Base-by-base conservation (phyloP, 129 eudicot genomes). In the Mikania micrantha region DNA sequence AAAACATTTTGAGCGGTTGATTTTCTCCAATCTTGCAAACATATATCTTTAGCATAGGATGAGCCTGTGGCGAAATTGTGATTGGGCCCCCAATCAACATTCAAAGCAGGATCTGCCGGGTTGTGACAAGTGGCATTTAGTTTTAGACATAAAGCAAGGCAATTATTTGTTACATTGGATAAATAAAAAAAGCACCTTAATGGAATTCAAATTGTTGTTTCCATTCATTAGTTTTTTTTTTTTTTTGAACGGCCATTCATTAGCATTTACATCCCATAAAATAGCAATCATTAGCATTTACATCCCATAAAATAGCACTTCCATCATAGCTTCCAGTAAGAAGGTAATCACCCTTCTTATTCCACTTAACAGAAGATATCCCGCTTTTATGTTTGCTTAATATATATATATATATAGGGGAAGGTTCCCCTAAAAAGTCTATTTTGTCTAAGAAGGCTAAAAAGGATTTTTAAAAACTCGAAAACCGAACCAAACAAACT, bases 1-100 rank as follows among this genome's bases (percentile, higher is more conserved):
- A 62, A 41, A 87, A 79, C 1, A 48, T 47, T 79, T 74, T 87
- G 24, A 87, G 8, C 1, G 90, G 90, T 5, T 31, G 40, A 11
- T 12, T 45, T 52, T 64, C 78, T 11, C 90, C 84, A 36, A 87
- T 50, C 53, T 79, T 79, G 79, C 83, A 79, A 34, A 87, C 85
- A 73, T 81, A 63, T 17, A 87, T 81, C 85, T n/a, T 48, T 62
- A 9, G 44, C 29, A 69, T 87, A 83, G 28, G 78, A 61, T 13
- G 95, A 81, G 68, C 91, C 57, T 16, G 83, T 60, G 11, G 95
- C 90, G 70, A 87, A 87, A 0, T 90, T 75, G 66, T 9, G 20
- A 74, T 87, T 70, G 70, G 77, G 74, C 45, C 78, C 74, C 95
- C 95, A 84, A 76, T 84, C 90, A 81, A 79, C 79, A 71, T 79